Conservation (phyloP, 306 rosid species). For the Comarum palustre region DNA sequence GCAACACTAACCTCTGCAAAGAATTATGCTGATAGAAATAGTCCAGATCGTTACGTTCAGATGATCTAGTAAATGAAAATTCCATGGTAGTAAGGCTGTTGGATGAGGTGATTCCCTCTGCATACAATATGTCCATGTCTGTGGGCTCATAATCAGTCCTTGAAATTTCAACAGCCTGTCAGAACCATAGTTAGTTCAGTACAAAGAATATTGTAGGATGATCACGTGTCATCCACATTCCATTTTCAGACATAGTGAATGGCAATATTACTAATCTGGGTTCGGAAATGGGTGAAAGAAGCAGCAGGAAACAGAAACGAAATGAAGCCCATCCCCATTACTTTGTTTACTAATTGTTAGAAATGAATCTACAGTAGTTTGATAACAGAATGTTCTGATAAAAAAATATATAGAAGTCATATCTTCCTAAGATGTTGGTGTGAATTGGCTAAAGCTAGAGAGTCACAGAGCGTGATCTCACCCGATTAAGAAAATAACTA, state of each 20-base stretch:
- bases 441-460: constrained; percentile 16
- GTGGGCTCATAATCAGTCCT: constrained; percentile 56
- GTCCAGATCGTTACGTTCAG: constrained; percentile 35
- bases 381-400: neutral
- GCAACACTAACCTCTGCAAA: constrained; percentile 43
- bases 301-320: neutral
- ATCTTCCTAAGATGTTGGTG: neutral
- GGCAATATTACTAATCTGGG: neutral
- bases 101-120: constrained; percentile 63
- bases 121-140: constrained; percentile 67
- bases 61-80: constrained; percentile 45
- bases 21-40: constrained; percentile 38
- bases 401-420: neutral
- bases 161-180: constrained; percentile 70
- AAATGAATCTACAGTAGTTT: neutral
- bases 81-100: constrained; percentile 57
- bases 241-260: constrained; percentile 14
- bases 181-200: constrained; percentile 7
- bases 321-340: neutral
- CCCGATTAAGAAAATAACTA: constrained; percentile 63
- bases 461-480: constrained; percentile 33
- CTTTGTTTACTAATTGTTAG: neutral
- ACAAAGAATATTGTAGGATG: neutral
- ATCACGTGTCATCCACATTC: constrained; percentile 12
- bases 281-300: neutral